Base-by-base conservation (phyloP, 192 early-diverging fungal species). In the Coemansia sp. region DNA sequence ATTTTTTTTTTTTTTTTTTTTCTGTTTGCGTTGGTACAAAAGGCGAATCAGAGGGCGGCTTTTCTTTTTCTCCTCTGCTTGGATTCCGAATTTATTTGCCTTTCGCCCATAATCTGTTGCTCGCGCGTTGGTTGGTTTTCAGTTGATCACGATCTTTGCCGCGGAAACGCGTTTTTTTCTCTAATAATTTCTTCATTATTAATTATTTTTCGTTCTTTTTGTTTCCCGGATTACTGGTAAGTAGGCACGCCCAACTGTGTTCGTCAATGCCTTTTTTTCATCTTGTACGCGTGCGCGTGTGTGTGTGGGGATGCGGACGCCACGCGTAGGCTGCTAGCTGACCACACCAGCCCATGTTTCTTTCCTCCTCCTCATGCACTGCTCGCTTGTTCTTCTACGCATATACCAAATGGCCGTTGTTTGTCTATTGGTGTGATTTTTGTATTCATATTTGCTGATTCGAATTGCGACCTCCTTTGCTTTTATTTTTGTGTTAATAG, bases 81-180 rank as follows among this genome's bases (percentile, higher is more conserved):
- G 6, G 5, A 54, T 31, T 54, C 17, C 17, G 6, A 5, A 38
- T 54, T 54, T 27, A 31, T 17, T 11, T 32, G 4, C 2, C 3
- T 12, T n/a, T 17, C 1, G 37, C 51, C 51, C 51, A 54, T 54
- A 54, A 54, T 17, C 17, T 17, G 4, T 54, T 31, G 27, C 4
- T 3, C 51, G 51, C 51, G 29, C 29, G 25, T 8, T 40, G 9
- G 20, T 49, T 17, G 5, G 36, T 39, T 54, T 36, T 39, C 4
- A 7, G 29, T 20, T 51, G 40, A 32, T 32, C 25, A n/a, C 10
- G 25, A n/a, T 54, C 53, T 51, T 40, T 39, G 38, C 15, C 22
- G n/a, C 43, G 47, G 60, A n/a, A 54, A 54, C 65, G 59, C 59
- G 47, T 54, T 11, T 38, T 29, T 43, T n/a, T n/a, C n/a, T n/a